phyloP scores from a whole-genome alignment of 2,329 filamentous ascomycete species.

The Botrytis deweyae region DNA sequence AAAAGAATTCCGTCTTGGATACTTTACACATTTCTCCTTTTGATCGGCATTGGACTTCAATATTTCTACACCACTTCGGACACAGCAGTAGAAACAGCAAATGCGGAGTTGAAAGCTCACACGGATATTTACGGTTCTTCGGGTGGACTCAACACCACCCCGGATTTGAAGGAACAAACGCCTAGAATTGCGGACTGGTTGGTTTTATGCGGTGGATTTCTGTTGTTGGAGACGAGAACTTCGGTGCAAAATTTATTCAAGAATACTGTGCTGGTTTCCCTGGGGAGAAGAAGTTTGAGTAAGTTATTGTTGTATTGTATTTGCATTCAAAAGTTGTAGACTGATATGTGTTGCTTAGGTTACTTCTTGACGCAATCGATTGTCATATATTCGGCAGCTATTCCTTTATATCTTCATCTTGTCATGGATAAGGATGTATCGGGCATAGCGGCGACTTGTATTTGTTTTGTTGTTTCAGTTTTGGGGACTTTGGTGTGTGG shows the following conservation, averaged over 20 bases:
- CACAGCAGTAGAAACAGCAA: constrained; percentile 38
- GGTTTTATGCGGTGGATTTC: constrained; percentile 44
- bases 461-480: not conserved
- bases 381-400: constrained; percentile 45
- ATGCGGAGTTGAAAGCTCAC: constrained; percentile 44
- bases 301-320: constrained; percentile 28
- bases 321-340: too few species aligned
- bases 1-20: constrained; percentile 38
- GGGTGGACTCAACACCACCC: constrained; percentile 41
- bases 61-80: constrained; percentile 45
- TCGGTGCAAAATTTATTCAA: constrained; percentile 41
- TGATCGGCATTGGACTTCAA: constrained; percentile 43
- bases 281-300: constrained; percentile 47
- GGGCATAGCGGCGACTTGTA: not conserved
- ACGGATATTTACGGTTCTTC: constrained; percentile 42
- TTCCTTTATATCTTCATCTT: constrained; percentile 39
- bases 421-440: not conserved
- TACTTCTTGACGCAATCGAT: constrained; percentile 45
- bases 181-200: constrained; percentile 47
- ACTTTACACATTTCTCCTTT: constrained; percentile 30
- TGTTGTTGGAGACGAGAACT: constrained; percentile 44
- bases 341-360: constrained; percentile 35
- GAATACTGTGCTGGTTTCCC: constrained; percentile 40
- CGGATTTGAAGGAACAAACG: constrained; percentile 40
- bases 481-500: constrained; percentile 3